Evolutionary conservation across 306 rosid species (phyloP).

Genomic region (Rosa lucieae): DNA sequence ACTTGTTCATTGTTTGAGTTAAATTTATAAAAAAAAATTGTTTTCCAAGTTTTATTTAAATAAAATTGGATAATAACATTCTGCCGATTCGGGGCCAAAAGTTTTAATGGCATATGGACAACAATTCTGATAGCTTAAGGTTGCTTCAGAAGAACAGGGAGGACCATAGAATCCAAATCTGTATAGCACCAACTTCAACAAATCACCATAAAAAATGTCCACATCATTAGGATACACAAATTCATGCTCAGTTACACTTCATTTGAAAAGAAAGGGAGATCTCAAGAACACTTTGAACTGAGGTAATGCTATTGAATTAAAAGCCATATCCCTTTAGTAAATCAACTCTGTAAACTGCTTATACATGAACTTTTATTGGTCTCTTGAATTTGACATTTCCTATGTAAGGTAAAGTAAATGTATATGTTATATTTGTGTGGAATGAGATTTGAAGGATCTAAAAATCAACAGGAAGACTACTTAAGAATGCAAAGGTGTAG

Average conservation of each 20-base stretch:
- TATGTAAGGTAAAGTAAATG: neutral
- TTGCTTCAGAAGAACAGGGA: neutral
- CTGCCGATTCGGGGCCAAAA: too few species aligned
- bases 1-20: too few species aligned
- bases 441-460: constrained; percentile 32
- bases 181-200: neutral
- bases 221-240: neutral
- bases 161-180: neutral
- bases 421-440: neutral
- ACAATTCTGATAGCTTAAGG: neutral
- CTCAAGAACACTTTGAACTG: neutral
- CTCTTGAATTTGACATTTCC: constrained; percentile 13
- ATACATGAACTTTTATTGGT: neutral
- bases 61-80: neutral
- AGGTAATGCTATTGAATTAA: neutral
- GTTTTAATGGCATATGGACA: too few species aligned
- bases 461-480: constrained; percentile 58
- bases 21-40: too few species aligned
- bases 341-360: neutral
- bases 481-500: constrained; percentile 63
- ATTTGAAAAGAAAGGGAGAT: neutral
- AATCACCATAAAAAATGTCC: neutral
- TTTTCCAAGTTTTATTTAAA: too few species aligned
- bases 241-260: neutral
- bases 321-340: neutral